Conservation (phyloP, 1,139 yeast species). For the Entelexis paramagnoliae region DNA sequence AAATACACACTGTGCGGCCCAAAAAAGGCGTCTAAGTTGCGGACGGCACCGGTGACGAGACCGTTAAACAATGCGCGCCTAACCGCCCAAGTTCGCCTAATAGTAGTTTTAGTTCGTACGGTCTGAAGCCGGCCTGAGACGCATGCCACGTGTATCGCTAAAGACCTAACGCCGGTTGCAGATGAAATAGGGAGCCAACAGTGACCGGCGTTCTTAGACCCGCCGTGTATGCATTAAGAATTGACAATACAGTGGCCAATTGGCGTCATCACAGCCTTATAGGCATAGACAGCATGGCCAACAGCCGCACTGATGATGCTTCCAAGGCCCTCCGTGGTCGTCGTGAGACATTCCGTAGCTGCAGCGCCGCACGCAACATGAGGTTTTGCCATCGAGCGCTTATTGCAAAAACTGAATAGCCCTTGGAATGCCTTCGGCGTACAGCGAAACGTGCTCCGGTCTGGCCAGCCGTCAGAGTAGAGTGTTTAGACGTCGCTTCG, state of each 20-base stretch:
- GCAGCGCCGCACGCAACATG: constrained; percentile 14
- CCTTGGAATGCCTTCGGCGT: constrained; percentile 13
- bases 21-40: no score
- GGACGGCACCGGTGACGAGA: no score
- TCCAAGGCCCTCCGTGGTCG: neutral
- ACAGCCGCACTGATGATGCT: constrained; percentile 9
- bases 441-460: constrained; percentile 20
- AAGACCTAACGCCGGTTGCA: no score
- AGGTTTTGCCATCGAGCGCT: constrained; percentile 16
- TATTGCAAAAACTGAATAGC: constrained; percentile 14
- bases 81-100: no score
- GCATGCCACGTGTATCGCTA: no score
- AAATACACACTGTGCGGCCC: no score
- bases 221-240: neutral
- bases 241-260: neutral
- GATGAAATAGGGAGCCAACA: no score
- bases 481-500: neutral
- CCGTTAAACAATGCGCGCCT: no score
- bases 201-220: no score
- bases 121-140: no score
- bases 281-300: constrained; percentile 3
- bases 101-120: no score
- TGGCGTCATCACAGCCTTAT: neutral
- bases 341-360: constrained; percentile 8
- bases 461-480: constrained; percentile 6